These are phyloP conservation scores for Agrocybe praecox DNA, from an alignment of 768 basidiomycete genomes.

Conservation along the genomic window DNA sequence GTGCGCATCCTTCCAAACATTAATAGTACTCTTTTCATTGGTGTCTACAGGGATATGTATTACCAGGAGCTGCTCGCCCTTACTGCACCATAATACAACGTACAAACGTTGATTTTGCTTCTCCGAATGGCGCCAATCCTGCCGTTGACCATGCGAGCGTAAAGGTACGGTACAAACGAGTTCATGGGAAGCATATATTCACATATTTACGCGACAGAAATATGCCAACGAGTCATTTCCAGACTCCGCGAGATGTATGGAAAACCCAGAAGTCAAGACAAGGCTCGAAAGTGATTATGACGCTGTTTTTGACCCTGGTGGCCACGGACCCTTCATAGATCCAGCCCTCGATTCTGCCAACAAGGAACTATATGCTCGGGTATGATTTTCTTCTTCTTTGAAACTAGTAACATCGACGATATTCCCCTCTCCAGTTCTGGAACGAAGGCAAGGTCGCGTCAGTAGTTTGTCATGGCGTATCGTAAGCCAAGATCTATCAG, in stretches of 20 bases:
- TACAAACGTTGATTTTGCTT: conserved; percentile 58
- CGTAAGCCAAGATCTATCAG: conserved; percentile 39
- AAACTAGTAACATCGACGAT: neutral
- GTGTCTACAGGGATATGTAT: neutral
- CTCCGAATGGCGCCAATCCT: conserved; percentile 67
- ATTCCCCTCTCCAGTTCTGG: conserved; percentile 52
- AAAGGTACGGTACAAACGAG: conserved; percentile 33
- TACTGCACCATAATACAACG: conserved; percentile 58
- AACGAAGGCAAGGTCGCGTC: conserved; percentile 63
- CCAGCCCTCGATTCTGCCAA: conserved; percentile 59
- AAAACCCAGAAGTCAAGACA: conserved; percentile 50
- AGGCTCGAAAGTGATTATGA: conserved; percentile 66
- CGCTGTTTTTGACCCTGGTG: conserved; percentile 79
- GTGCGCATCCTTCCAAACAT: neutral
- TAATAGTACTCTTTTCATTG: neutral
- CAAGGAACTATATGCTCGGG: conserved; percentile 57
- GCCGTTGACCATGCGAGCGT: conserved; percentile 65
- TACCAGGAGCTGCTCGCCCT: conserved; percentile 77
- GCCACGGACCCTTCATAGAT: conserved; percentile 79
- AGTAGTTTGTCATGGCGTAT: conserved; percentile 84
- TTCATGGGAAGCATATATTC: too few relatives aligned
- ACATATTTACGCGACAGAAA: too few relatives aligned
- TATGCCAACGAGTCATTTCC: conserved; percentile 51
- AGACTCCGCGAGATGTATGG: conserved; percentile 57
- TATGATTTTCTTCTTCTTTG: conserved; percentile 26